Percentiles rank a stretch among this genome's conserved stretches.
phyloP scores from a whole-genome alignment of 2,329 filamentous ascomycete genomes.

The Albifimbria verrucaria region DNA sequence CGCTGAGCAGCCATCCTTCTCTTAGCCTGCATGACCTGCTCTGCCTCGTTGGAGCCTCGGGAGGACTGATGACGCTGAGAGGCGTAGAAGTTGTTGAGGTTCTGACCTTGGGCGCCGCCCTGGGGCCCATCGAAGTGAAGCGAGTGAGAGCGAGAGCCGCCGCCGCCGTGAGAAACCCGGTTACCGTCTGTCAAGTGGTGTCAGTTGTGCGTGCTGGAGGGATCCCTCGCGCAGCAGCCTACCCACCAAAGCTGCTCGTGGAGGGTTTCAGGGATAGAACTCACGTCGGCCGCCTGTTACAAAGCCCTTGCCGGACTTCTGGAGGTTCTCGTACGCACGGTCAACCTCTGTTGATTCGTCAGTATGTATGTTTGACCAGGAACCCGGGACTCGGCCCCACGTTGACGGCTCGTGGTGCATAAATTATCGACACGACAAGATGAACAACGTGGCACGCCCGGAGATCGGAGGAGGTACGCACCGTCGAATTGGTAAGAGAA shows the following conservation, averaged over 20 bases:
- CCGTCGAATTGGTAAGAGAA: slow-evolving; percentile 88
- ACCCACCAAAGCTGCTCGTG: slow-evolving; percentile 14
- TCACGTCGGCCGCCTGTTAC: slow-evolving; percentile 73
- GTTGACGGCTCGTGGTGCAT: neutral
- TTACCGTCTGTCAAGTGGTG: slow-evolving; percentile 53
- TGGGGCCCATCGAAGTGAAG: slow-evolving; percentile 74
- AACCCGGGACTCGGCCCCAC: neutral
- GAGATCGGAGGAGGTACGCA: slow-evolving; percentile 47
- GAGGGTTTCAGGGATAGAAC: slow-evolving; percentile 45
- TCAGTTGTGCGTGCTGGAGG: slow-evolving; percentile 17
- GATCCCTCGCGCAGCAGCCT: slow-evolving; percentile 14
- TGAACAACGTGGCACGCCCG: no score
- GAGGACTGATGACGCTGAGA: slow-evolving; percentile 86
- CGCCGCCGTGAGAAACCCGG: slow-evolving; percentile 61
- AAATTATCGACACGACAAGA: neutral
- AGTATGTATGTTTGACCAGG: slow-evolving; percentile 12
- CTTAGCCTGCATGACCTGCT: slow-evolving; percentile 99
- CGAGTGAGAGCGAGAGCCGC: slow-evolving; percentile 74
- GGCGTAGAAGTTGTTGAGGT: slow-evolving; percentile 92
- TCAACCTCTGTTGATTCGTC: slow-evolving; percentile 72
- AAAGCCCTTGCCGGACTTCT: slow-evolving; percentile 96
- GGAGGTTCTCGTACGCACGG: slow-evolving; percentile 88
- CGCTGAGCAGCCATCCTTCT: slow-evolving; percentile 98
- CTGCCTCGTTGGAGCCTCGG: slow-evolving; percentile 82
- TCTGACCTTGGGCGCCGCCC: slow-evolving; percentile 62